Evolutionary conservation across 352 stramenopile species (phyloP).

Genomic region (Globisporangium okanoganense): DNA sequence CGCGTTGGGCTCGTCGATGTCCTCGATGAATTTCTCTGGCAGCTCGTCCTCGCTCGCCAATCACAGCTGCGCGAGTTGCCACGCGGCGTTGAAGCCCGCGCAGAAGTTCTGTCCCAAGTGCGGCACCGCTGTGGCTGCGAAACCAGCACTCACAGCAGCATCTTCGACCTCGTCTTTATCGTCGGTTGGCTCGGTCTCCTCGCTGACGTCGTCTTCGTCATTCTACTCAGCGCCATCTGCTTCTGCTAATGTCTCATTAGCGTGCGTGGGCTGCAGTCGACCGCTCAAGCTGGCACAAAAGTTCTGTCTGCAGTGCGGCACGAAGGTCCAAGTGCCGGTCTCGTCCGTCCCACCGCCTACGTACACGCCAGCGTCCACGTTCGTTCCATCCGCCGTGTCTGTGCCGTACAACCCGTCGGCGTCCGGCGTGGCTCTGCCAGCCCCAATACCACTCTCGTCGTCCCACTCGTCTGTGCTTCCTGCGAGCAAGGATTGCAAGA

Average conservation of each 20-base stretch:
- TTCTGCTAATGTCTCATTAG: constrained; percentile 6
- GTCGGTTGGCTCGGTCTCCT: constrained; percentile 19
- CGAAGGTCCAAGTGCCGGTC: constrained; percentile 30
- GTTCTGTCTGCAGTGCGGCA: constrained; percentile 78
- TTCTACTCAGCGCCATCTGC: constrained; percentile 5
- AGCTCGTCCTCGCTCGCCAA: constrained; percentile 24
- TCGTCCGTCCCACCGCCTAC: constrained; percentile 3
- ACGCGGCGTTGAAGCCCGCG: constrained; percentile 44
- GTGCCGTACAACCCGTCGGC: constrained; percentile 32
- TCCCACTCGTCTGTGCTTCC: constrained; percentile 35
- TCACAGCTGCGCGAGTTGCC: constrained; percentile 40
- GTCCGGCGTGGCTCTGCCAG: constrained; percentile 37
- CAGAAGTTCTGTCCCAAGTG: constrained; percentile 85
- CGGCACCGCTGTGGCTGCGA: constrained; percentile 28
- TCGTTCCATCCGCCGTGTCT: constrained; percentile 19
- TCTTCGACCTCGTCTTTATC: constrained; percentile 31
- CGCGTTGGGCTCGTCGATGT: constrained; percentile 5
- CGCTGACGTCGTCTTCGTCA: constrained; percentile 16
- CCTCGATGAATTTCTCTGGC: constrained; percentile 18
- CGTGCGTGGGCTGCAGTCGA: constrained; percentile 45
- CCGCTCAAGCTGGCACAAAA: constrained; percentile 62
- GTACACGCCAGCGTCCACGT: constrained; percentile 19
- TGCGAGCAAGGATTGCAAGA: constrained; percentile 54
- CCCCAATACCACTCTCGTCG: constrained; percentile 47
- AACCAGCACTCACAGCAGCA: constrained; percentile 10